These are phyloP conservation scores for Heterobasidion annosum DNA, from an alignment of 1,284 basidiomycete species.

Conservation along the genomic window DNA sequence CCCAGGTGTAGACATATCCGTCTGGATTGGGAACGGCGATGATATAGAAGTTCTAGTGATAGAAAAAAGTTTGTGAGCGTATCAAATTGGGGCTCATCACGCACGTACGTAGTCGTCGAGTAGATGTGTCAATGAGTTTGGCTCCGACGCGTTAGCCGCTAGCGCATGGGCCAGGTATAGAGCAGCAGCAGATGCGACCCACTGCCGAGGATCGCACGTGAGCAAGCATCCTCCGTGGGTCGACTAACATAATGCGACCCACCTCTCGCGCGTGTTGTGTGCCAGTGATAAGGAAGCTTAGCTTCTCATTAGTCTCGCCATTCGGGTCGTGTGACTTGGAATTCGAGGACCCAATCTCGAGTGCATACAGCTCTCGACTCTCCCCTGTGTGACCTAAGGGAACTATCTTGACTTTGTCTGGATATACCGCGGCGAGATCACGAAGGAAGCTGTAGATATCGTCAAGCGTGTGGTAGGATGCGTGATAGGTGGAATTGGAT, in stretches of 20 bases:
- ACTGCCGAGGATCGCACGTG: conserved; percentile 33
- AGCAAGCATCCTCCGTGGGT: conserved; percentile 7
- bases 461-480: conserved; percentile 39
- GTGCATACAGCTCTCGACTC: conserved; percentile 44
- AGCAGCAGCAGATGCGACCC: conserved; percentile 72
- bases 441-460: conserved; percentile 46
- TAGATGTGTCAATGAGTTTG: conserved; percentile 36
- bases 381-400: conserved; percentile 43
- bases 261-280: conserved; percentile 80
- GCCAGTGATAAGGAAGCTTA: conserved; percentile 58
- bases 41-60: conserved; percentile 57
- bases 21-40: conserved; percentile 80
- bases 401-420: conserved; percentile 30
- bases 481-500: conserved; percentile 36
- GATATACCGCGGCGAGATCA: conserved; percentile 31
- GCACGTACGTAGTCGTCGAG: conserved; percentile 44
- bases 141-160: conserved; percentile 38
- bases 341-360: conserved; percentile 29
- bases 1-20: conserved; percentile 63
- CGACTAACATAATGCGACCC: conserved; percentile 12
- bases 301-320: conserved; percentile 2
- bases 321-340: conserved; percentile 10
- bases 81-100: not conserved
- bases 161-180: conserved; percentile 71
- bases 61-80: no score